Evolutionary conservation across 2,329 filamentous ascomycete species (phyloP).

Genomic region (Cadophora sp.): DNA sequence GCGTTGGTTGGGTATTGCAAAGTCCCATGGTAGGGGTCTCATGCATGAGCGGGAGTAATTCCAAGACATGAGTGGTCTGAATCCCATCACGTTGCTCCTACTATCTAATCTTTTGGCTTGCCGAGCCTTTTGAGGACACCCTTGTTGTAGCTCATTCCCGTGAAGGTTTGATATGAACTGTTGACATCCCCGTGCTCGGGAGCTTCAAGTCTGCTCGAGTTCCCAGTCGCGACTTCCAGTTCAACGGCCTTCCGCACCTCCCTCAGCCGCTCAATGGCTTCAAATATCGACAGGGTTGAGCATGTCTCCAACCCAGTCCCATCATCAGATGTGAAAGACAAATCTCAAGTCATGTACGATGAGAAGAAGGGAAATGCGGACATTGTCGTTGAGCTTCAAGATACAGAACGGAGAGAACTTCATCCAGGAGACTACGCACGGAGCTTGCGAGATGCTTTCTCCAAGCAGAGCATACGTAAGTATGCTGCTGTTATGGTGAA

Average conservation of each 20-base stretch:
- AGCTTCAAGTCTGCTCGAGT: not conserved
- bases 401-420: not conserved
- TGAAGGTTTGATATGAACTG: constrained; percentile 1
- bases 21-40: constrained; percentile 14
- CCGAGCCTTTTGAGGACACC: not conserved
- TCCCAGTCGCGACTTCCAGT: not conserved
- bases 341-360: constrained; percentile 15
- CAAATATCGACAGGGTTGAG: constrained; percentile 9
- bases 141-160: constrained; percentile 5
- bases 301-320: not conserved
- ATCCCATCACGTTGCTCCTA: constrained; percentile 17
- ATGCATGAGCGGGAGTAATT: constrained; percentile 9
- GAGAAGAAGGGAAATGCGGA: constrained; percentile 19
- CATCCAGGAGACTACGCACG: constrained; percentile 7
- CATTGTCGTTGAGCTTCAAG: constrained; percentile 19
- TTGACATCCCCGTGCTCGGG: not conserved
- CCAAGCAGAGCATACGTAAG: constrained; percentile 21
- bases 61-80: constrained; percentile 14
- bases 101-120: constrained; percentile 14
- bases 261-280: constrained; percentile 5
- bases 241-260: not conserved
- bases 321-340: constrained; percentile 8
- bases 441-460: constrained; percentile 17
- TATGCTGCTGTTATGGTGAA: constrained; percentile 28
- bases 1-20: constrained; percentile 13